Base-by-base conservation (phyloP, 352 stramenopile species). In the Thraustochytrium sp. region DNA sequence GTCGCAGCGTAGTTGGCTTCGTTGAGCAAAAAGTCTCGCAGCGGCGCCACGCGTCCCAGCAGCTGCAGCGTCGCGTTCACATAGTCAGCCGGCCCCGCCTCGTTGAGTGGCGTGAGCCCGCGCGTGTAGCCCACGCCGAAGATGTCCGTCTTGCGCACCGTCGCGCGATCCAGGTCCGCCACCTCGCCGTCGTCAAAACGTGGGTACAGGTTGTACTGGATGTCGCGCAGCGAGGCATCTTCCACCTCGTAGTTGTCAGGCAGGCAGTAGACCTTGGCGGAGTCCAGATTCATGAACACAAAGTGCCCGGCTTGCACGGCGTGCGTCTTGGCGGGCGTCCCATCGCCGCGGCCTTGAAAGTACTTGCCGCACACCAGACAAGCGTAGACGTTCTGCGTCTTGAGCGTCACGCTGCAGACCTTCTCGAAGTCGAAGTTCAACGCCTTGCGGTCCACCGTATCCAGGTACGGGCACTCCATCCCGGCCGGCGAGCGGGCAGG, bases 351-450 rank as follows among this genome's bases (percentile, higher is more conserved):
- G 42, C 97, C 97, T 53, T 98, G 93, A 86, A 99, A 99, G 89
- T 97, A 99, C 85, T 98, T 98, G 78, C 97, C 97, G 85, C 97
- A 99, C 21, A 99, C 95, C 11, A 99, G 91, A 88, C 97, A 99
- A 26, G 91, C 93, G 88, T 99, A 99, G 31, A 99, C 95, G 88
- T 99, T 98, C 53, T 97, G 91, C 84, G 98, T 96, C 26, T 92
- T 95, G 40, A 99, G 89, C 29, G 93, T 97, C 44, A 99, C 89
- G 62, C 93, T 98, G 90, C 97, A 98, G 2, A 97, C 90, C 83
- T 98, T 98, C 88, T 99, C 95, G 76, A 99, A 98, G 89, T 99
- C 97, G 88, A 99, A 99, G 87, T 99, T 96, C 49, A 99, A 90
- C 63, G 98, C 85, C 65, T 98, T 92, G 83, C 97, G 93, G 87